Conservation (phyloP, 805 yeast species). For the Kurtzmaniella cleridarum region DNA sequence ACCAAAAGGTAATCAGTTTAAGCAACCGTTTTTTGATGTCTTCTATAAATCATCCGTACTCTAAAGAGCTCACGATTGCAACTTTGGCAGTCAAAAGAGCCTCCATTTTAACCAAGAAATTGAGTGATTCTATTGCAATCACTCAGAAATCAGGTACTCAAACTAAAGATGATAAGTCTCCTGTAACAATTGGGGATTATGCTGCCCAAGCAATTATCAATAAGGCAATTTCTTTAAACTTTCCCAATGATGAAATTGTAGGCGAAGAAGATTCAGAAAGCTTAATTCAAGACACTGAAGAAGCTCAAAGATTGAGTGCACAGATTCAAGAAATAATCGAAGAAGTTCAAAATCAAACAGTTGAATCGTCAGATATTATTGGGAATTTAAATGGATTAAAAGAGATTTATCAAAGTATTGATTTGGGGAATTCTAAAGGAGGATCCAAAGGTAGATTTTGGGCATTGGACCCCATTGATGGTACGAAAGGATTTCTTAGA, state of each 20-base stretch:
- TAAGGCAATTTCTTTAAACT: slow-evolving; percentile 70
- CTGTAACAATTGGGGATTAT: slow-evolving; percentile 94
- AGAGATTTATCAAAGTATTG: slow-evolving; percentile 61
- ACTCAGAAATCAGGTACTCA: slow-evolving; percentile 50
- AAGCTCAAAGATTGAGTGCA: slow-evolving; percentile 41
- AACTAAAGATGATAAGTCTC: slow-evolving; percentile 83
- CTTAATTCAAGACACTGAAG: slow-evolving; percentile 39
- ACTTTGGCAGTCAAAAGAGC: slow-evolving; percentile 89
- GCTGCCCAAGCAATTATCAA: slow-evolving; percentile 94
- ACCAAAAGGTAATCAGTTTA: not conserved
- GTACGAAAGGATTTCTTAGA: slow-evolving; percentile 91
- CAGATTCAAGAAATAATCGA: slow-evolving; percentile 57
- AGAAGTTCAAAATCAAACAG: slow-evolving; percentile 45
- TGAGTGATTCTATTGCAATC: slow-evolving; percentile 50
- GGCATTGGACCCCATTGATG: slow-evolving; percentile 98
- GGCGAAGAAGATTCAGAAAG: slow-evolving; percentile 90
- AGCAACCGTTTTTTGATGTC: not conserved
- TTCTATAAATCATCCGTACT: slow-evolving; percentile 33
- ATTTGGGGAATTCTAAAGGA: slow-evolving; percentile 74
- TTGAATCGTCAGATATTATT: slow-evolving; percentile 18
- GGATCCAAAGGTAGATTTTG: slow-evolving; percentile 80
- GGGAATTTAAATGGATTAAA: slow-evolving; percentile 41
- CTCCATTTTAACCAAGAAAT: slow-evolving; percentile 61
- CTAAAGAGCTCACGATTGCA: slow-evolving; percentile 72
- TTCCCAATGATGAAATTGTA: slow-evolving; percentile 81